A percentile compares a stretch with the other conserved stretches of the same genome.
These are phyloP conservation scores for Cucumis variabilis DNA, from an alignment of 331 rosid species.

Conservation along the genomic window DNA sequence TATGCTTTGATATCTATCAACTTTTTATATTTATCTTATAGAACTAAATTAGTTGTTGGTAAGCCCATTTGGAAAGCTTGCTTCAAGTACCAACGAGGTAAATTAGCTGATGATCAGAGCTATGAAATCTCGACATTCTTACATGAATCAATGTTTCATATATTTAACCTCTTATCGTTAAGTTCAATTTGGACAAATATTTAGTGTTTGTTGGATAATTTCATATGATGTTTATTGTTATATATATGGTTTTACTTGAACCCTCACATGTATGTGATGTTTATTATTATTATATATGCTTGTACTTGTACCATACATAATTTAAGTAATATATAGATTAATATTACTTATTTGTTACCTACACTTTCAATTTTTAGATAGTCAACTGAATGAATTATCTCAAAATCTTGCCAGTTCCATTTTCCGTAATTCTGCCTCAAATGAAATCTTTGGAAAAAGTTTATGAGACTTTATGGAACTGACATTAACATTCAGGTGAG, in stretches of 20 bases:
- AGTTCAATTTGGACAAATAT: background rate
- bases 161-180: background rate
- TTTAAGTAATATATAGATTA: too few relatives aligned
- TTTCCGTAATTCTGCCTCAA: slow-evolving; percentile 65
- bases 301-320: too few relatives aligned
- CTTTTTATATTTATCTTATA: too few relatives aligned
- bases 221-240: background rate
- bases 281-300: too few relatives aligned
- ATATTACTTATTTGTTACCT: background rate
- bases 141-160: slow-evolving; percentile 30
- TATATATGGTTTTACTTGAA: background rate
- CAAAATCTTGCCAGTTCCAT: slow-evolving; percentile 71
- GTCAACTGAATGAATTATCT: slow-evolving; percentile 30
- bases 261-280: too few relatives aligned
- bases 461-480: slow-evolving; percentile 90
- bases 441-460: slow-evolving; percentile 62
- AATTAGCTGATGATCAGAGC: slow-evolving; percentile 15
- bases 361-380: slow-evolving; percentile 21
- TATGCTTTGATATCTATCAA: too few relatives aligned
- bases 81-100: slow-evolving; percentile 88
- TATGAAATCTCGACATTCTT: slow-evolving; percentile 7
- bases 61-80: slow-evolving; percentile 81
- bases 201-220: background rate
- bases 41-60: too few relatives aligned
- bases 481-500: slow-evolving; percentile 88